Base-by-base conservation (phyloP, 1,139 yeast species). In the Debaryomycetaceae sp. region DNA sequence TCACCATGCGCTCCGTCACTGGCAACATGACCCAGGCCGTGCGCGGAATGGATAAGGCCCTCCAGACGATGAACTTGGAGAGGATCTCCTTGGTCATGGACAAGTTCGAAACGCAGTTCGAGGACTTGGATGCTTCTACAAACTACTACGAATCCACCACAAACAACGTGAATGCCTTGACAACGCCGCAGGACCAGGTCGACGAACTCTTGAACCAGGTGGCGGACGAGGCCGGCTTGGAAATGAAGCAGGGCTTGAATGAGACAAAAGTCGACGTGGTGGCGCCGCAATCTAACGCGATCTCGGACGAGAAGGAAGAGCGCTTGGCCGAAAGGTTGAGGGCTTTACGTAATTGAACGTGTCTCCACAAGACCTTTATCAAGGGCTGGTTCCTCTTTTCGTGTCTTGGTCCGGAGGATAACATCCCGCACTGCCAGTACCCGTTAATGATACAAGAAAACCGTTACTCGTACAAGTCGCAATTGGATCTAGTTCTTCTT, bases 181-280 rank as follows among this genome's bases (percentile, higher is more conserved):
- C 80, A 16, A 83, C 93, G 4, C 98, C 97, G 8, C 95, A 86
- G 49, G 98, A 90, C 35, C 94, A 87, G 42, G 98, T 92, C 19
- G 97, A 90, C 51, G 72, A 80, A 36, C 63, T 92, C 46, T 73
- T 92, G 82, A 86, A 69, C 47, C 87, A 83, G 53, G 90, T 92
- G 21, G 98, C 98, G 0, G 99, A 92, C 50, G 98, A 90, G 51
- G 96, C 96, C 1, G 98, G 98, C 2, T 63, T 92, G 28, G 98
- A 92, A 50, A 66, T 90, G 64, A 79, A 79, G 45, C 97, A 87
- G 40, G 80, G 82, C 23, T 59, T 79, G 49, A 66, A 68, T 45
- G 81, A 71, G 33, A 62, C 71, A 15, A 62, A 69, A 36, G 70
- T 65, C 3, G 70, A 62, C 25, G 53, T 64, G 16, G 40, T 50